A percentile compares a stretch with the other conserved stretches of the same genome.
phyloP scores from a whole-genome alignment of 1,284 basidiomycete species.

The Fomitopsis betulina region DNA sequence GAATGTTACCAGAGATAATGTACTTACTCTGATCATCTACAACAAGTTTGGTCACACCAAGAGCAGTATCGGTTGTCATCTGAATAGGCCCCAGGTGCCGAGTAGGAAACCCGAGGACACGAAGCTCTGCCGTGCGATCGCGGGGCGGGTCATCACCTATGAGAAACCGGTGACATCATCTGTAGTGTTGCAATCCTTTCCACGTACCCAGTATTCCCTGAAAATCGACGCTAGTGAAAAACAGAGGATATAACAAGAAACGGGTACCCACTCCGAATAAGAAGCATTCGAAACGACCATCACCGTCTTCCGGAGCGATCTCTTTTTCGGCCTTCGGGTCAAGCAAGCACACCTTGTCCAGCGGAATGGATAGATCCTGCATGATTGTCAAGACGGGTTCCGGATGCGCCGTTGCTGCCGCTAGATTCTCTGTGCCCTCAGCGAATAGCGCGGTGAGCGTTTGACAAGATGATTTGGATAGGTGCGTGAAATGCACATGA shows the following conservation, averaged over 20 bases:
- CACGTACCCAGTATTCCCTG: slow-evolving; percentile 59
- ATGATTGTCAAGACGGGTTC: slow-evolving; percentile 67
- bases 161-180: too few relatives aligned
- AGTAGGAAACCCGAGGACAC: slow-evolving; percentile 81
- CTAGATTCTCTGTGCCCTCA: slow-evolving; percentile 24
- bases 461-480: slow-evolving; percentile 64
- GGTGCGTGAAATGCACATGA: slow-evolving; percentile 78
- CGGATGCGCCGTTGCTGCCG: slow-evolving; percentile 56
- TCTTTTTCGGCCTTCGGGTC: slow-evolving; percentile 78
- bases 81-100: slow-evolving; percentile 83
- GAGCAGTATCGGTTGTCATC: slow-evolving; percentile 98
- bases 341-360: slow-evolving; percentile 76
- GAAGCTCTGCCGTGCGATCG: slow-evolving; percentile 84
- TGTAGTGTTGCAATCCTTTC: neutral
- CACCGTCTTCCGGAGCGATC: slow-evolving; percentile 72
- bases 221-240: neutral
- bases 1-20: too few relatives aligned
- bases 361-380: slow-evolving; percentile 40
- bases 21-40: slow-evolving; percentile 69
- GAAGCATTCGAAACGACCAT: slow-evolving; percentile 76
- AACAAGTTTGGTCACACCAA: slow-evolving; percentile 89
- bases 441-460: slow-evolving; percentile 49
- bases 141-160: slow-evolving; percentile 89
- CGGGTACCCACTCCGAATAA: slow-evolving; percentile 68
- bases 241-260: neutral